Base-by-base conservation (phyloP, 805 yeast genomes). In the Starmerella bombicola region DNA sequence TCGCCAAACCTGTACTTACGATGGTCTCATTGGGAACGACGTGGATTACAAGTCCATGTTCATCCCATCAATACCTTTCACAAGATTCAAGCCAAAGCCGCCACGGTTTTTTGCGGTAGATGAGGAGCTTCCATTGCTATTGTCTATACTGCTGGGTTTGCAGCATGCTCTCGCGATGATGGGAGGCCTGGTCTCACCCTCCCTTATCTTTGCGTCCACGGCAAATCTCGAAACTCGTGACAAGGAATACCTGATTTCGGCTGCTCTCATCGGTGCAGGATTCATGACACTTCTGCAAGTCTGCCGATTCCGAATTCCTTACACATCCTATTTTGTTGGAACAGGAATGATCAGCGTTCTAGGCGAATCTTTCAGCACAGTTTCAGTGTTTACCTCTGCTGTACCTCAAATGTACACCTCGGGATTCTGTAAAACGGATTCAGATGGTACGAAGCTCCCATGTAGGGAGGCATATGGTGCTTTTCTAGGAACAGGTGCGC, bases 391-490 rank as follows among this genome's bases (percentile, higher is more conserved):
- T 39, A 55, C 72, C 13, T 77, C 75, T 29, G 80, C 85, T 2
- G 63, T 85, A 49, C 86, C 93, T 16, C 65, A 78, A 66, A 80
- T 85, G 93, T 85, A 86, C 64, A 51, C 55, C 3, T 67, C 64
- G 33, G 94, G 93, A 4, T 63, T 58, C 36, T 82, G 95, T 62
- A 77, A 79, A 1, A 49, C 57, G 3, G 77, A 64, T 25, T 67
- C 69, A 3, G 78, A 74, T 47, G 95, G 95, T 3, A 73, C 69
- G 5, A 50, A 61, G 8, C 67, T 80, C 38, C 71, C 95, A 3
- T 86, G 96, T 63, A 93, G 93, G 5, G 81, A 79, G 44, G 96
- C 93, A 1, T 86, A 83, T 56, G 96, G 95, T 50, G 74, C 76
- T n/a, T 69, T 85, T 30, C 63, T 85, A 46, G 95, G 79, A 28